Base-by-base conservation (phyloP, 179 eudicot genomes). In the Beta macrorhiza region DNA sequence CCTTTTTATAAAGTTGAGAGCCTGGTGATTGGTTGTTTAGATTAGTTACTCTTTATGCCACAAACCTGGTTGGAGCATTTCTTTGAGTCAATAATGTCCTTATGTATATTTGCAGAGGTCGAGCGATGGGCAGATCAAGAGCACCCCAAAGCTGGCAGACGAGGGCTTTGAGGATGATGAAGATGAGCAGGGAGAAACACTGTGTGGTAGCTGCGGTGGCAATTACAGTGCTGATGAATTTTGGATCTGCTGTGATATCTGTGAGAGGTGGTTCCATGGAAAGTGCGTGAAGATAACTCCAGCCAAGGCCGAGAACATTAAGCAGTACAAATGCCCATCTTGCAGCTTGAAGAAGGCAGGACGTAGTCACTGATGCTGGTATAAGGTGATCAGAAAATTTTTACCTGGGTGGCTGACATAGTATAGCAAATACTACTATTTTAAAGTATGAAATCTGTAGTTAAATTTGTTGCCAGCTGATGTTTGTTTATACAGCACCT, bases 201-300 rank as follows among this genome's bases (percentile, higher is more conserved):
- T 90, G 44, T 91, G 97, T 78, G 97, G 97, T 9, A 91, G 90
- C 87, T 93, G 95, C 73, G 92, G 92, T 5, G 95, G 93, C 47
- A 89, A 87, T 78, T 91, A 92, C 90, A 91, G 84, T 47, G 93
- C 87, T 0, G 95, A 93, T 76, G 97, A 91, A 81, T 93, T 93
- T 80, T 93, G 97, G 97, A 93, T 93, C 13, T 89, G 97, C 79
- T 93, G 97, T 78, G 97, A 93, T 84, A 88, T 90, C 7, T 93
- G 97, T 19, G 97, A 93, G 81, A 89, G 85, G 88, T 91, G 97
- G 97, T 93, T 82, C 83, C 97, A 93, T 59, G 97, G 97, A 17
- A 91, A 92, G 79, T 93, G 97, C 49, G 97, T 93, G 75, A 93
- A 90, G 80, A 92, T 93, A 64, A 93, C 95, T 7, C 97, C 97